These are phyloP conservation scores for Bombardia bombarda DNA, from an alignment of 495 filamentous ascomycete genomes.

Conservation along the genomic window DNA sequence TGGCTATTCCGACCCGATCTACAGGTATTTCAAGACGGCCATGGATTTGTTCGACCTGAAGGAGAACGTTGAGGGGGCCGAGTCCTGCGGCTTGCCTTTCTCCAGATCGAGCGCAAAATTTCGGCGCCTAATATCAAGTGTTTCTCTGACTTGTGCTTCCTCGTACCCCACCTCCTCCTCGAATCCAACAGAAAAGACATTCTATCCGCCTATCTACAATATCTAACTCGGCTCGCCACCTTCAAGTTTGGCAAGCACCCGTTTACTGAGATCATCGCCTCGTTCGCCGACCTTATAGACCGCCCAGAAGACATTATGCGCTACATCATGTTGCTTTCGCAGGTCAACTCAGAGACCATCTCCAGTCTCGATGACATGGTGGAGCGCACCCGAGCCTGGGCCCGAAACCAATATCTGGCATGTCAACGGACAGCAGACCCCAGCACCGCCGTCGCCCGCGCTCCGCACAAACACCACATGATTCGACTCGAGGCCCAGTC, in stretches of 20 bases:
- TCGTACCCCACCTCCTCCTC: constrained; percentile 20
- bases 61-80: constrained; percentile 18
- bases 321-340: constrained; percentile 17
- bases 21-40: constrained; percentile 21
- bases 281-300: constrained; percentile 12
- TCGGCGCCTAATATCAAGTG: constrained; percentile 16
- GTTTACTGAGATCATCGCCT: constrained; percentile 12
- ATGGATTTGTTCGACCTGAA: constrained; percentile 22
- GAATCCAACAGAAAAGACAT: constrained; percentile 16
- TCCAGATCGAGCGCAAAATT: constrained; percentile 19
- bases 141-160: constrained; percentile 22
- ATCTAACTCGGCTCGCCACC: constrained; percentile 10
- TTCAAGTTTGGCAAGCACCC: constrained; percentile 20
- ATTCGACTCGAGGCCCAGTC: constrained; percentile 17
- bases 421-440: constrained; percentile 11
- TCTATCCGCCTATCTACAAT: constrained; percentile 16
- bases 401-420: constrained; percentile 17
- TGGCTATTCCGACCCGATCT: constrained; percentile 19
- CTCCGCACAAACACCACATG: constrained; percentile 16
- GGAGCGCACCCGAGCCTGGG: constrained; percentile 17
- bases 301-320: constrained; percentile 18
- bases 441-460: neutral
- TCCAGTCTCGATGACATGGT: constrained; percentile 5
- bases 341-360: constrained; percentile 20
- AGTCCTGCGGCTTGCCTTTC: constrained; percentile 21